phyloP scores from a whole-genome alignment of 2,329 filamentous ascomycete genomes.

The Rutstroemia sp. region DNA sequence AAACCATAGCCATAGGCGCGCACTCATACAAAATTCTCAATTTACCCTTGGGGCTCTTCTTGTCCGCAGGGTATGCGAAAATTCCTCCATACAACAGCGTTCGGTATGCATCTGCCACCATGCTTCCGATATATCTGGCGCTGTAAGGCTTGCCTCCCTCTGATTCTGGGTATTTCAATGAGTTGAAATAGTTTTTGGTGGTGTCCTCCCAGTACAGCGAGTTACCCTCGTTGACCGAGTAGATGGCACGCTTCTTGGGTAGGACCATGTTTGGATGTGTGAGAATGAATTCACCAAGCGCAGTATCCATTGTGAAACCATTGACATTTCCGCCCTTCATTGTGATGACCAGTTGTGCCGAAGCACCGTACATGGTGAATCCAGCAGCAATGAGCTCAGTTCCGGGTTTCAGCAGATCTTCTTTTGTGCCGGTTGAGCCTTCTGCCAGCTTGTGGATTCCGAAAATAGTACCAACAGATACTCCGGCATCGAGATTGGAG shows the following conservation, averaged over 20 bases:
- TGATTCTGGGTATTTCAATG: conserved; percentile 69
- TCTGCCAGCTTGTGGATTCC: conserved; percentile 86
- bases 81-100: conserved; percentile 93
- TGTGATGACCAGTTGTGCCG: conserved; percentile 90
- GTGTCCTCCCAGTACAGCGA: conserved; percentile 90
- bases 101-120: conserved; percentile 97
- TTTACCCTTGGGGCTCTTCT: conserved; percentile 98
- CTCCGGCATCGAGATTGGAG: conserved; percentile 94
- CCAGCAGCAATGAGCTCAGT: conserved; percentile 87
- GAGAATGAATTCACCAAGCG: conserved; percentile 96
- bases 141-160: conserved; percentile 82
- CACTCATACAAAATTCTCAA: conserved; percentile 96
- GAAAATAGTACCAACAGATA: conserved; percentile 97
- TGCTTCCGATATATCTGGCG: conserved; percentile 89
- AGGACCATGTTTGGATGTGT: conserved; percentile 93
- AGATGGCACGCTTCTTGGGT: conserved; percentile 74
- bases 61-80: conserved; percentile 95
- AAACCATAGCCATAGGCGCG: conserved; percentile 97
- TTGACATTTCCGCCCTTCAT: conserved; percentile 91
- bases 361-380: conserved; percentile 99
- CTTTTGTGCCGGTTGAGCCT: conserved; percentile 63
- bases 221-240: conserved; percentile 99
- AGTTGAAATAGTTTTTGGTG: conserved; percentile 82
- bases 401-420: conserved; percentile 83
- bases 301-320: conserved; percentile 95